Base-by-base conservation (phyloP, 2,329 filamentous ascomycete species). In the Hymenoscyphus linearis region DNA sequence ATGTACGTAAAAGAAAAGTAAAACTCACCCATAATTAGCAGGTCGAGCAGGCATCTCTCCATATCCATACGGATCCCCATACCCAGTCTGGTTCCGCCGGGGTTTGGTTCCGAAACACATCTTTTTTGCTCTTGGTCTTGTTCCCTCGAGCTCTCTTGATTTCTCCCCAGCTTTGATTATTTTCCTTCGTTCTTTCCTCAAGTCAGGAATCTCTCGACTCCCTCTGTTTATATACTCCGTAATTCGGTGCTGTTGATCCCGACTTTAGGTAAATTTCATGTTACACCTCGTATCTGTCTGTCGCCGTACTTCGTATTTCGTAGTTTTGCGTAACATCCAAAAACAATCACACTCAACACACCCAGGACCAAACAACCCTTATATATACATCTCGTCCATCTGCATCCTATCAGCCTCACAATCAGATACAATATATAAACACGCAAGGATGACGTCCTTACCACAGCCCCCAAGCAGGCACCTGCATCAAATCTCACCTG, bases 41-140 rank as follows among this genome's bases (percentile, higher is more conserved):
- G 40, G 40, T 22, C 40, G n/a, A 50, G 44, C 22, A 50, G 18
- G 9, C 5, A 12, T 22, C 18, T 40, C 14, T 25, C 26, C n/a
- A 22, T 52, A 18, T 26, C 25, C 26, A 22, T 31, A 26, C 3
- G 22, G 3, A 22, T 52, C 18, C 14, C 27, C 10, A 27, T 13
- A 12, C 13, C 22, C 5, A 14, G 6, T 6, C 25, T 27, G 25
- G 2, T 31, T 52, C 26, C n/a, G n/a, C n/a, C n/a, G n/a, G n/a
- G n/a, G n/a, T n/a, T 52, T 52, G 14, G 14, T 53, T 27, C 52
- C 26, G n/a, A 53, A 53, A 53, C 52, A 53, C 52, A 31, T 53
- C 25, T 53, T 31, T 2, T 14, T 26, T 14, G 12, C 47, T 26
- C 18, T 26, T 50, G n/a, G 5, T 13, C 44, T 50, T 22, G 7